phyloP scores from a whole-genome alignment of 2,329 filamentous ascomycete species.

The Aureobasidium sp. region DNA sequence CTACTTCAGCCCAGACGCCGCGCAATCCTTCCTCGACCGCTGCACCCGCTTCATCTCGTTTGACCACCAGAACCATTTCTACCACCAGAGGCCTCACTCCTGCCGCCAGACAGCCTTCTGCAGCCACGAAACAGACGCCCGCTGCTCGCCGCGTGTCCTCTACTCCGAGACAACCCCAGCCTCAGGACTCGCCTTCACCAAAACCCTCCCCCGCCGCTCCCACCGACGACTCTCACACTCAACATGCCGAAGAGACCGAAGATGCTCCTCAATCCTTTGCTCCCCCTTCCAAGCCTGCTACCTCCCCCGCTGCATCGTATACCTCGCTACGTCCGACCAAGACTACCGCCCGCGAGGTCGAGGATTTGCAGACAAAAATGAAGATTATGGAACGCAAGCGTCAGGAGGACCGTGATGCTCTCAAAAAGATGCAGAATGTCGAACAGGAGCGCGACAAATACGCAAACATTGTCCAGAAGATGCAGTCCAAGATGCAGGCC shows the following conservation, averaged over 20 bases:
- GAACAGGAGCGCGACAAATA: constrained; percentile 72
- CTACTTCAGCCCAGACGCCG: constrained; percentile 46
- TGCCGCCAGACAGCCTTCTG: not conserved
- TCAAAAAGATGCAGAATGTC: constrained; percentile 70
- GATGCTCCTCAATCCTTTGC: constrained; percentile 17
- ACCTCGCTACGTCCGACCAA: constrained; percentile 29
- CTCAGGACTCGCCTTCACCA: not conserved
- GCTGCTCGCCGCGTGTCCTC: not conserved
- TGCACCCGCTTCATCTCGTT: constrained; percentile 24
- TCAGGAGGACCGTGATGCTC: constrained; percentile 73
- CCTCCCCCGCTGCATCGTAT: constrained; percentile 24
- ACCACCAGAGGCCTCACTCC: not conserved
- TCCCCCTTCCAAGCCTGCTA: constrained; percentile 25
- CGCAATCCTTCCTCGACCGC: constrained; percentile 31
- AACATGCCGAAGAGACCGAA: not conserved
- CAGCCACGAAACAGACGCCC: not conserved
- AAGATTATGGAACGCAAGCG: constrained; percentile 82
- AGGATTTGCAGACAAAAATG: constrained; percentile 83
- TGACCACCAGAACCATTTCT: constrained; percentile 31
- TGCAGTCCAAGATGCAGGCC: constrained; percentile 81
- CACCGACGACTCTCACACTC: not conserved
- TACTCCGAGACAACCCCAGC: not conserved
- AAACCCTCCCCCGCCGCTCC: not conserved
- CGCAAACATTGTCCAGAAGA: constrained; percentile 78
- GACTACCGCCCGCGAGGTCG: constrained; percentile 55